Conservation (phyloP, 176 grass and related monocot species). For the Poa pratensis region DNA sequence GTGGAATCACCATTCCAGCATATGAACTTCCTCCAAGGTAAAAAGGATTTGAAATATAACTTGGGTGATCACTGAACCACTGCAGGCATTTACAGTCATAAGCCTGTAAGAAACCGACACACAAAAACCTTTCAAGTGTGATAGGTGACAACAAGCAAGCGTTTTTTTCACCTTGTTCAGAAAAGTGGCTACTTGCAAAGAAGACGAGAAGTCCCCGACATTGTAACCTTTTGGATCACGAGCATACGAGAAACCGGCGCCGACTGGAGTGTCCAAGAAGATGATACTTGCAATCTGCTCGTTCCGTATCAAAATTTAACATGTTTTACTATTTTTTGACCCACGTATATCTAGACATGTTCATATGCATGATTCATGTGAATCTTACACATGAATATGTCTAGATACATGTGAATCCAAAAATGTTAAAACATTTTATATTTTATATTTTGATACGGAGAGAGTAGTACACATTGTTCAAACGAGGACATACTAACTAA, state of each 20-base stretch:
- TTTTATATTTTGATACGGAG: too few relatives aligned
- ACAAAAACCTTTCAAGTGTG: neutral
- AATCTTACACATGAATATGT: too few relatives aligned
- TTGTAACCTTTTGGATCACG: slow-evolving; percentile 46
- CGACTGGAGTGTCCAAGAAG: slow-evolving; percentile 72
- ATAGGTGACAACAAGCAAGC: too few relatives aligned
- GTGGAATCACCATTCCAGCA: slow-evolving; percentile 52
- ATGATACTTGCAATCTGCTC: slow-evolving; percentile 64
- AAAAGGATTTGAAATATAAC: slow-evolving; percentile 50
- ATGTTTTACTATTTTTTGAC: too few relatives aligned
- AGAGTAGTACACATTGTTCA: neutral
- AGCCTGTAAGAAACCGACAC: too few relatives aligned
- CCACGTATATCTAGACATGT: too few relatives aligned
- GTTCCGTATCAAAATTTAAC: too few relatives aligned
- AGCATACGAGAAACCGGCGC: slow-evolving; percentile 66
- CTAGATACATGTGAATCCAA: too few relatives aligned
- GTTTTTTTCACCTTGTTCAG: slow-evolving; percentile 49
- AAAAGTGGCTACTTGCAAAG: slow-evolving; percentile 52
- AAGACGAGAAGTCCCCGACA: slow-evolving; percentile 48
- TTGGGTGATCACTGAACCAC: slow-evolving; percentile 63
- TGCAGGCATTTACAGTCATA: neutral
- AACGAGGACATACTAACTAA: neutral
- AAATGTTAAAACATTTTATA: too few relatives aligned
- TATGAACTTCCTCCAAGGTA: slow-evolving; percentile 73
- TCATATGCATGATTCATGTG: too few relatives aligned